Base-by-base conservation (phyloP, 2,329 filamentous ascomycete species). In the Daldinia sp. region DNA sequence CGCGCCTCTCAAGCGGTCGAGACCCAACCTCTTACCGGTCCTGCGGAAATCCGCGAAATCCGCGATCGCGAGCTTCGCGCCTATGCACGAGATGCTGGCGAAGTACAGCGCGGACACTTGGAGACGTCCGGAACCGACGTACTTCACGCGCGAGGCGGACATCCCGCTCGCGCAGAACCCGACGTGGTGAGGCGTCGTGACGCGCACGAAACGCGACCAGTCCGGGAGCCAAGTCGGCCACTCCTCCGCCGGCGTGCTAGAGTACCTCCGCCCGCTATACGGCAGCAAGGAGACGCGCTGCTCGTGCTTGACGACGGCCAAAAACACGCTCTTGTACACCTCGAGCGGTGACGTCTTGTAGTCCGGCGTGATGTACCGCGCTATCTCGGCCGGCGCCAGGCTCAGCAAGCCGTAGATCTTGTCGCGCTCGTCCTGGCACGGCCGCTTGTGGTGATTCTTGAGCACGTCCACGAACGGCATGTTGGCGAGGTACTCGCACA, bases 211-310 rank as follows among this genome's bases (percentile, higher is more conserved):
- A 0, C 33, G 42, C 10, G 67, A 63, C 70, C 68, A 73, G 12
- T 72, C 44, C 2, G 71, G 67, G n/a, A 73, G 15, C 68, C 69
- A 74, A 4, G 55, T 64, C 9, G 70, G 68, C 66, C 54, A 66
- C 37, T n/a, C 30, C 9, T 28, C 23, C 20, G 20, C 13, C 65
- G 60, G 28, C 41, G 28, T 2, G 26, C 7, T n/a, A 23, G 41
- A 6, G 13, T 3, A 6, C 3, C 26, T 13, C 15, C 26, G 26
- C 4, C 46, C 26, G 23, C 12, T 26, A n/a, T 51, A 51, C 46
- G 26, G 26, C 15, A 51, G 28, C 46, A 51, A 26, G 26, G 26
- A 30, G 1, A 51, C 13, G 26, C 46, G 26, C 13, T 5, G 7
- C 26, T 51, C 46, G 10, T 23, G 23, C 50, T 56, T 15, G 18